Percentiles rank a stretch among this genome's conserved stretches.
Conservation (phyloP, 2,329 filamentous ascomycete genomes). For the Verticillium tricorpus region DNA sequence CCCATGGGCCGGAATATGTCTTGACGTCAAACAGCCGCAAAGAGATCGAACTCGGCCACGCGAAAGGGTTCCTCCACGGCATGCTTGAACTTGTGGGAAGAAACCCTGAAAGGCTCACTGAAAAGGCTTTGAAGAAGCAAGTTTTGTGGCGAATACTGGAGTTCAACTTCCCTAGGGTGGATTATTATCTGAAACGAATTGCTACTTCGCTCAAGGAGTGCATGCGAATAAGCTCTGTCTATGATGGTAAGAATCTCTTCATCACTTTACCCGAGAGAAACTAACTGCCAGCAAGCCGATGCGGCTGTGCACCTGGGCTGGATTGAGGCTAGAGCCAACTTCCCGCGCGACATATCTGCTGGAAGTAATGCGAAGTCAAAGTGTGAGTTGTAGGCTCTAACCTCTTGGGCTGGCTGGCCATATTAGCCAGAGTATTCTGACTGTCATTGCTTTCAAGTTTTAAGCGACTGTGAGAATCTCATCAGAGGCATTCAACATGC, state of each 20-base stretch:
- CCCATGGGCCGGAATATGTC: conserved; percentile 7
- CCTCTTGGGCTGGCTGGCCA: too few species aligned
- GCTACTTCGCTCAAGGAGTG: background rate
- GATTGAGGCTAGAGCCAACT: too few species aligned
- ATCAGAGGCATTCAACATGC: conserved; percentile 11
- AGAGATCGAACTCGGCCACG: background rate
- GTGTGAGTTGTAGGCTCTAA: too few species aligned
- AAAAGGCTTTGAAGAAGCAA: conserved; percentile 5
- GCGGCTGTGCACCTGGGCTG: too few species aligned
- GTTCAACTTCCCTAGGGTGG: conserved; percentile 4
- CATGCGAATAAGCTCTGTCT: background rate
- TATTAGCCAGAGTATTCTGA: background rate
- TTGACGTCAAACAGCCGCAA: conserved; percentile 10
- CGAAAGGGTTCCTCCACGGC: too few species aligned
- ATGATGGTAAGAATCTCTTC: too few species aligned
- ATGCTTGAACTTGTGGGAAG: background rate
- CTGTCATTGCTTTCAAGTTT: conserved; percentile 1
- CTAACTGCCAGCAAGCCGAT: too few species aligned
- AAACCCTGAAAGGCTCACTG: conserved; percentile 5
- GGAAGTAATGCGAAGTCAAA: too few species aligned
- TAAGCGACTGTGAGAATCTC: conserved; percentile 12
- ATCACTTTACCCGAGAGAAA: too few species aligned
- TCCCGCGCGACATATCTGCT: too few species aligned
- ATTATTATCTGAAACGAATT: conserved; percentile 3
- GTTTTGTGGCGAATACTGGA: conserved; percentile 9